Percentiles rank a stretch among this genome's conserved stretches.
phyloP scores from a whole-genome alignment of 1,284 basidiomycete genomes.

The Cutaneotrichosporon sp. region DNA sequence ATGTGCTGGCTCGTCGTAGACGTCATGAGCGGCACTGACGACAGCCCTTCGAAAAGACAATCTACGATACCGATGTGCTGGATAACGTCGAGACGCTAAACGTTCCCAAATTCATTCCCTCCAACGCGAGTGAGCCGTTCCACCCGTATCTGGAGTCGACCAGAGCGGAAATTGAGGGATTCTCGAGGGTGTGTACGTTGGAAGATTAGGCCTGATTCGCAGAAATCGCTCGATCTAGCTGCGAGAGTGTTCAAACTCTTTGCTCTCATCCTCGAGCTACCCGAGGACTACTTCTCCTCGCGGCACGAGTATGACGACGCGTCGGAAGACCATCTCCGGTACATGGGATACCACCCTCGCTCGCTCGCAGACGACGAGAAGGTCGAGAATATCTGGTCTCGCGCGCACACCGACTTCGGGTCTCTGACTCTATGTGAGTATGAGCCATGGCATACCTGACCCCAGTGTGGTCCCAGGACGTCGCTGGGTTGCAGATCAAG shows the following conservation, averaged over 20 bases:
- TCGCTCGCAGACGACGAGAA: constrained; percentile 28
- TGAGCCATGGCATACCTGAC: constrained; percentile 18
- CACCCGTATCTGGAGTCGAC: constrained; percentile 24
- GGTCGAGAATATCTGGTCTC: constrained; percentile 30
- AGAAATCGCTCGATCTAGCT: constrained; percentile 13
- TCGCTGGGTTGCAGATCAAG: constrained; percentile 35
- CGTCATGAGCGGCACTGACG: not conserved
- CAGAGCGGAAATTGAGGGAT: constrained; percentile 6
- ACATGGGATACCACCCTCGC: constrained; percentile 37
- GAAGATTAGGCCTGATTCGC: not conserved
- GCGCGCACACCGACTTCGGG: constrained; percentile 34
- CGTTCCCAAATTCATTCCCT: constrained; percentile 28
- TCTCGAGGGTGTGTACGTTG: constrained; percentile 3
- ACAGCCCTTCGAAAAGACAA: constrained; percentile 21
- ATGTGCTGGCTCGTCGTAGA: constrained; percentile 5
- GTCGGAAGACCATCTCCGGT: constrained; percentile 33
- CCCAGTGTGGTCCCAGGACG: constrained; percentile 29
- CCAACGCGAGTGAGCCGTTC: constrained; percentile 23
- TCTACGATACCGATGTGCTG: constrained; percentile 30
- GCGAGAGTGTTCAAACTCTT: constrained; percentile 30
- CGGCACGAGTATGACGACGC: constrained; percentile 29
- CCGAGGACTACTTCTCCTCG: constrained; percentile 39
- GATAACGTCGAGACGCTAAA: constrained; percentile 37
- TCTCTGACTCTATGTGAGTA: constrained; percentile 21
- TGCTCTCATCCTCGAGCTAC: constrained; percentile 36